Evolutionary conservation across 176 grass and related monocot species (phyloP), one percentile per base, ranked within the genome.

Genomic region (Eleusine indica): DNA sequence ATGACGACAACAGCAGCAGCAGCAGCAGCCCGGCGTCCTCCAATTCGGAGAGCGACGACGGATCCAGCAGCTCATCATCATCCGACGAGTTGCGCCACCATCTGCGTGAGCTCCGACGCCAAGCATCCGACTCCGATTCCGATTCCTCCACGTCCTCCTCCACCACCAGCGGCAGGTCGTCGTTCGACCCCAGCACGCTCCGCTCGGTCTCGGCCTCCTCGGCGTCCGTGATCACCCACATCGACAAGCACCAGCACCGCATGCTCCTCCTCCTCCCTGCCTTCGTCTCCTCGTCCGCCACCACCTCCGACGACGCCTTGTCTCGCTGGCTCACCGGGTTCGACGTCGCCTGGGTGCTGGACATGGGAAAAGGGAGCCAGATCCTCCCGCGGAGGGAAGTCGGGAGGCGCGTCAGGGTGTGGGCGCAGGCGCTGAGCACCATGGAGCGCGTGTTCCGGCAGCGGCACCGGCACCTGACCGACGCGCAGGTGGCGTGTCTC

Each of bases 391-490:
- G 88, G 25, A 37, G 83, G 38, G 83, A 89, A n/a, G 56, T 86
- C 25, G 78, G 56, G 15, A 71, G 73, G 16, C 77, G 83, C 57
- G 73, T 89, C 19, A 46, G 19, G 56, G 73, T 43, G 14, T 89
- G 88, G 83, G 72, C 66, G 38, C 73, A 48, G 14, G 78, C 78
- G 46, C 47, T 86, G 15, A 12, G 57, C 78, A 5, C 57, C 28
- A 89, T 86, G 83, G 88, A 86, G 5, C 78, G 48, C 28, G 88
- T 82, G 1, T 82, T 86, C 78, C 83, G 83, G 6, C 78, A 21
- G 37, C 25, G 83, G 0, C 83, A 89, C 72, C 71, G 67, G 73
- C 43, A 41, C 44, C 44, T 49, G 12, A 51, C 67, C 2, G 17
- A 18, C 10, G 35, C 35, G 65, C 71, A 85, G 66, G 82, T 80